Evolutionary conservation across 805 yeast species (phyloP), one percentile per base, ranked within the genome.

Genomic region (Teunomyces tritomae): DNA sequence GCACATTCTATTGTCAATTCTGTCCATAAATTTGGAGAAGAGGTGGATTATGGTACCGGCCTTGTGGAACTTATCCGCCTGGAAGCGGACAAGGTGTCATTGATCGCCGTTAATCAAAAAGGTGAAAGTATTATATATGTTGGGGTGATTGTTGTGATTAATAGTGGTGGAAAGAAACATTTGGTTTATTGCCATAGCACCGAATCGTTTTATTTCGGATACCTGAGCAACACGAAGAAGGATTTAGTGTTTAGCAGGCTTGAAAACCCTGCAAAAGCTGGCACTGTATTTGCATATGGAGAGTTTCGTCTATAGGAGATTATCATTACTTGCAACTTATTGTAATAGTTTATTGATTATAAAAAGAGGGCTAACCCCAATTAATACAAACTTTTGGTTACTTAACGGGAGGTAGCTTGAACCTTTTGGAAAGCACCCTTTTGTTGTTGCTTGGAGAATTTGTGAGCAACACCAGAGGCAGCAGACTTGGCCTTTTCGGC

Each of bases 361-460:
- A 56, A 51, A 51, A 44, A 36, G 47, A 39, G 28, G 28, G n/a
- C 36, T 34, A 36, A 40, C 29, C 40, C 45, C 39, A 41, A 52
- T 44, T 46, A 44, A 51, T 43, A 47, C 36, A 49, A 47, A 32
- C 41, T 40, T 36, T 49, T 47, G 47, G 47, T 47, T 47, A 51
- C 62, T 85, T 89, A 90, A 87, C 96, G 96, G 77, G 96, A 89
- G 72, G 96, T 86, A 67, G 97, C 95, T 65, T 84, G 85, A 68
- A 90, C 97, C 83, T 90, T 90, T 79, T 87, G 94, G 89, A 87
- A 89, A 75, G 96, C 89, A 83, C 97, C 97, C 84, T 89, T 90
- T 71, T 92, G 90, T 77, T 86, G 94, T 84, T 89, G 95, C 84
- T 92, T 92, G 67, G 96, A 87, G 73, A 89, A 76, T 79, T 82